Evolutionary conservation across 768 basidiomycete genomes (phyloP), one percentile per base, ranked within the genome.

Genomic region (Mrakia blollopis): DNA sequence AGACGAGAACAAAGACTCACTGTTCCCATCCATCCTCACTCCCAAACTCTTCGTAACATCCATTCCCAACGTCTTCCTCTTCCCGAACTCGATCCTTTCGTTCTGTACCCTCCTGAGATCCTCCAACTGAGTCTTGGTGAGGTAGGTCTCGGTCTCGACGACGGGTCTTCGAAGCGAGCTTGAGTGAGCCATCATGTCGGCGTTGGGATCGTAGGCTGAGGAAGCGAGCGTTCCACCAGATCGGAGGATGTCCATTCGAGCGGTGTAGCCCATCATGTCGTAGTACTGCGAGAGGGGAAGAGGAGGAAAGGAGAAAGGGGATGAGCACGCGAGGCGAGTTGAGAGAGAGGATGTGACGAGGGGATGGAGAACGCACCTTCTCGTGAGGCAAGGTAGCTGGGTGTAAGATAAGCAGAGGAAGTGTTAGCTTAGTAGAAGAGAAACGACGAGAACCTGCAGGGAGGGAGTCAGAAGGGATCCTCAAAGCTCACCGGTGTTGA

Each of bases 341-440:
- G 44, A 44, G n/a, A 4, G 11, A 44, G 44, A 44, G 39, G 52
- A 50, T 6, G 57, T 25, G 18, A 37, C 18, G 18, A 28, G 18
- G 61, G 23, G 18, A 50, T 28, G 37, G 28, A 70, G 18, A 69
- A 67, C 44, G 23, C 16, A 83, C 82, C 83, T 97, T 97, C 83
- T 95, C 93, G 81, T 96, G 91, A 14, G 94, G 92, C 3, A 97
- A 86, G 4, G 94, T 97, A 21, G 93, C 94, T 94, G 77, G 25
- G 61, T 3, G 32, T 0, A 61, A 37, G 76, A 52, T 10, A 63
- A 16, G 2, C 6, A 30, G 9, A 30, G 11, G 60, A 13, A 13
- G 44, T 44, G 11, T 57, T 18, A 57, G 54, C 54, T 41, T 11
- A 5, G 21, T 57, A 57, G 21, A 57, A n/a, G 57, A 44, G 30